phyloP scores from a whole-genome alignment of 495 filamentous ascomycete genomes.

The Trichoderma virens region DNA sequence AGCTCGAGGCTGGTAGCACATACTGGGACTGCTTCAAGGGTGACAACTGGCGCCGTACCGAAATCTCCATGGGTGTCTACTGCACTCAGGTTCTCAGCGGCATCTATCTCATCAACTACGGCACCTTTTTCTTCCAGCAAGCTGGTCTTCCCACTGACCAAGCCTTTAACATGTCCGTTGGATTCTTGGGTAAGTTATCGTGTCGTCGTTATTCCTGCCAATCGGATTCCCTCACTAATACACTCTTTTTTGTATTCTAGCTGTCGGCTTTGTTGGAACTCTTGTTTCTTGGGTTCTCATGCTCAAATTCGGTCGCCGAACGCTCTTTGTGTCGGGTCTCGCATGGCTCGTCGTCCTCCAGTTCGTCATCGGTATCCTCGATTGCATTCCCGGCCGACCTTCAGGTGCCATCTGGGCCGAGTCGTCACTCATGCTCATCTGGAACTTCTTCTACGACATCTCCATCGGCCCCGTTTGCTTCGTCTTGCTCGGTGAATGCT shows the following conservation, averaged over 20 bases:
- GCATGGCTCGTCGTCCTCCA: constrained; percentile 21
- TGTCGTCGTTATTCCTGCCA: background rate
- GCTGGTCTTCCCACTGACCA: constrained; percentile 55
- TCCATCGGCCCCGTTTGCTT: constrained; percentile 42
- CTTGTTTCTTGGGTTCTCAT: constrained; percentile 31
- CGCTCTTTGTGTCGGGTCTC: constrained; percentile 33
- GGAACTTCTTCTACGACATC: constrained; percentile 35
- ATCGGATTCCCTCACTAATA: background rate
- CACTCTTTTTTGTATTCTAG: background rate
- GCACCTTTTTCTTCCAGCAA: constrained; percentile 60
- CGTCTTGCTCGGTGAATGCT: constrained; percentile 44
- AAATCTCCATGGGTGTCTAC: constrained; percentile 58
- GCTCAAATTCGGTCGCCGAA: constrained; percentile 30
- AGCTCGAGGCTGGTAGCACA: constrained; percentile 47
- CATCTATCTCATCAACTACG: constrained; percentile 57
- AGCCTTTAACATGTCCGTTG: constrained; percentile 23
- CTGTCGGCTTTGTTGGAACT: background rate
- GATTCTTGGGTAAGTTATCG: background rate
- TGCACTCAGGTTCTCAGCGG: constrained; percentile 60
- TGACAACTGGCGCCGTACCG: constrained; percentile 56
- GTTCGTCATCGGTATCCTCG: constrained; percentile 26
- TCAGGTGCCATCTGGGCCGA: constrained; percentile 33
- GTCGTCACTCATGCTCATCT: constrained; percentile 34
- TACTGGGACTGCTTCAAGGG: constrained; percentile 63
- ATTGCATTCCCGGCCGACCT: constrained; percentile 15